Conservation (phyloP, 2,329 filamentous ascomycete genomes). For the Aspergillus japonicus region DNA sequence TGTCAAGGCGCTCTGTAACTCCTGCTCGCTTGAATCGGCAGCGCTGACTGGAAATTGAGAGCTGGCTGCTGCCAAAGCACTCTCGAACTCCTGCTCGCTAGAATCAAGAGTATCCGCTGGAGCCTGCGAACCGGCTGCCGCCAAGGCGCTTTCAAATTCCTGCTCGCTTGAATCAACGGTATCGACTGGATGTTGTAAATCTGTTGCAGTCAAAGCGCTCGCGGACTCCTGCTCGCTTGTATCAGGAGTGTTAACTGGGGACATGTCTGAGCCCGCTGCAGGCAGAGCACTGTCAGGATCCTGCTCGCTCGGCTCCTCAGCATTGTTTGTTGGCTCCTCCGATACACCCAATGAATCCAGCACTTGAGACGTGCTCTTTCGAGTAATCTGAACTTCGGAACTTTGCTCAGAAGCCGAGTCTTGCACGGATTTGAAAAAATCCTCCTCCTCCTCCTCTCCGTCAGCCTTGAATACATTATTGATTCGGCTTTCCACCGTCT, state of each 20-base stretch:
- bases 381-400: constrained; percentile 47
- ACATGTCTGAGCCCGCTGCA: constrained; percentile 24
- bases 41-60: constrained; percentile 18
- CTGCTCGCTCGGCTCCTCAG: constrained; percentile 31
- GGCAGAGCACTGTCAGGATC: constrained; percentile 26
- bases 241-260: constrained; percentile 26
- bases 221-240: constrained; percentile 30
- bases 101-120: constrained; percentile 27
- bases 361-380: constrained; percentile 70
- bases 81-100: constrained; percentile 28
- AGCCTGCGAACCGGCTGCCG: neutral
- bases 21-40: constrained; percentile 28
- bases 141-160: constrained; percentile 21
- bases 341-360: constrained; percentile 51
- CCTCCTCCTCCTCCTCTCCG: constrained; percentile 36
- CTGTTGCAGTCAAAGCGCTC: constrained; percentile 10
- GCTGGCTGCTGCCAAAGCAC: constrained; percentile 3
- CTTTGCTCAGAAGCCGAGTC: constrained; percentile 17
- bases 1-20: constrained; percentile 43
- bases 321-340: constrained; percentile 28
- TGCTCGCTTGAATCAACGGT: constrained; percentile 31
- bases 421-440: constrained; percentile 36
- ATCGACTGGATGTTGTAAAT: constrained; percentile 24
- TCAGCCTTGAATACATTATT: constrained; percentile 40
- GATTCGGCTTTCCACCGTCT: constrained; percentile 26